Evolutionary conservation across 1,284 basidiomycete genomes (phyloP).

Genomic region (Bondarzewia mesenterica): DNA sequence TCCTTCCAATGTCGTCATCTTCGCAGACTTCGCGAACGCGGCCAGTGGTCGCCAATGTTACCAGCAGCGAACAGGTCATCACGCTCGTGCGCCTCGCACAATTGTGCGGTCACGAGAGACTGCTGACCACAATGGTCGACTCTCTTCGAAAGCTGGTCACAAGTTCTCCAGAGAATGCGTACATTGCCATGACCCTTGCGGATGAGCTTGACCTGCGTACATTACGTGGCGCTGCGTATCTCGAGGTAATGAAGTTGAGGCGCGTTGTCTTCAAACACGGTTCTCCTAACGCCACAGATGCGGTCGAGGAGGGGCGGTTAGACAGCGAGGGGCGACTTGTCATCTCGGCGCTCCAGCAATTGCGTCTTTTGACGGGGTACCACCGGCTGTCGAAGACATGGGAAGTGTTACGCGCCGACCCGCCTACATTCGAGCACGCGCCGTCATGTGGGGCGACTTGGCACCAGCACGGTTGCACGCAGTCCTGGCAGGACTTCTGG

Average conservation of each 20-base stretch:
- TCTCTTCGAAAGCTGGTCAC: constrained; percentile 50
- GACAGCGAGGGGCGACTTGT: constrained; percentile 34
- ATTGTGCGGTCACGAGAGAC: constrained; percentile 47
- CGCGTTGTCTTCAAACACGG: constrained; percentile 34
- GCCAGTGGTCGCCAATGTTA: constrained; percentile 25
- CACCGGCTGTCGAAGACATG: constrained; percentile 54
- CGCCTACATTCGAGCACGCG: constrained; percentile 52
- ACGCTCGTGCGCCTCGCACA: constrained; percentile 56
- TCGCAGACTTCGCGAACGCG: constrained; percentile 15
- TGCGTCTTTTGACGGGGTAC: constrained; percentile 57
- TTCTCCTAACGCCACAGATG: constrained; percentile 18
- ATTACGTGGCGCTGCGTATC: constrained; percentile 54
- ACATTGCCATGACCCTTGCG: constrained; percentile 58
- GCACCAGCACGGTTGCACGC: constrained; percentile 60
- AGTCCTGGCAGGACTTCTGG: constrained; percentile 63
- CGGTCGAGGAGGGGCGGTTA: constrained; percentile 22
- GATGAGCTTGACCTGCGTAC: constrained; percentile 53
- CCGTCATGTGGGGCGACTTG: constrained; percentile 53
- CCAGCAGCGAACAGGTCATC: constrained; percentile 28
- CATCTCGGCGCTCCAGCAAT: constrained; percentile 45
- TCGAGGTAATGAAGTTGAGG: constrained; percentile 55
- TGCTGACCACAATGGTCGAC: constrained; percentile 49
- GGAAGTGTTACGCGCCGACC: constrained; percentile 47
- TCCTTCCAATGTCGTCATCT: constrained; percentile 14
- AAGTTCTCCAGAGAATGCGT: constrained; percentile 50